Evolutionary conservation across 2,329 filamentous ascomycete genomes (phyloP), one percentile per base, ranked within the genome.

Genomic region (Botryotinia convoluta): DNA sequence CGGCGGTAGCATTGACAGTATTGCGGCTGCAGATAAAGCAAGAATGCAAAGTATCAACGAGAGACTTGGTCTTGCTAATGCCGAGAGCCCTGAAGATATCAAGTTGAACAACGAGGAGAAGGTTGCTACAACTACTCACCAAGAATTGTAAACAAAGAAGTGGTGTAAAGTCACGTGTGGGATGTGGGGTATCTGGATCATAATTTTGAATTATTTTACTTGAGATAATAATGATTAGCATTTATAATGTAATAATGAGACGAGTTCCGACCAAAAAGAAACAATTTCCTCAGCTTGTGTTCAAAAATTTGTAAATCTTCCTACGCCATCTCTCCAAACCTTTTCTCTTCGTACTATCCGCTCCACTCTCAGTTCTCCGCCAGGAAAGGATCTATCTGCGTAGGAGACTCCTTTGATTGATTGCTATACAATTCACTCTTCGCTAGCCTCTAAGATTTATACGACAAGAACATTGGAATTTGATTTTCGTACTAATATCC

Each of bases 11-110:
- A 72, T 75, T 26, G 75, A 67, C 20, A 77, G 80, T 72, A 80
- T 84, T 76, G 82, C 82, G 16, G 79, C 79, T 60, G 75, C 79
- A 44, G 80, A 83, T 75, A 76, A 82, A 65, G 74, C 72, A 35
- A 73, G 77, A 54, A 78, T 79, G 78, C 72, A 75, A 51, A 74
- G 77, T 9, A 79, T 79, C 39, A 74, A 79, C 57, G 75, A 75
- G 35, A 73, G 60, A 26, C 73, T 78, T 61, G 78, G 78, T 1
- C 60, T 79, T 32, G 62, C 77, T 48, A 79, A 78, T 35, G 76
- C 81, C 0, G 77, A 82, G 72, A 77, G 77, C 42, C 74, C 80
- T 37, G 79, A 80, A 71, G 74, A 77, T 42, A 42, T 70, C 16
- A 62, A 67, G 44, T 22, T 73, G n/a, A 48, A 12, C 42, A 61